Conservation (phyloP, 2,329 filamentous ascomycete species). For the Colletotrichum sp. region DNA sequence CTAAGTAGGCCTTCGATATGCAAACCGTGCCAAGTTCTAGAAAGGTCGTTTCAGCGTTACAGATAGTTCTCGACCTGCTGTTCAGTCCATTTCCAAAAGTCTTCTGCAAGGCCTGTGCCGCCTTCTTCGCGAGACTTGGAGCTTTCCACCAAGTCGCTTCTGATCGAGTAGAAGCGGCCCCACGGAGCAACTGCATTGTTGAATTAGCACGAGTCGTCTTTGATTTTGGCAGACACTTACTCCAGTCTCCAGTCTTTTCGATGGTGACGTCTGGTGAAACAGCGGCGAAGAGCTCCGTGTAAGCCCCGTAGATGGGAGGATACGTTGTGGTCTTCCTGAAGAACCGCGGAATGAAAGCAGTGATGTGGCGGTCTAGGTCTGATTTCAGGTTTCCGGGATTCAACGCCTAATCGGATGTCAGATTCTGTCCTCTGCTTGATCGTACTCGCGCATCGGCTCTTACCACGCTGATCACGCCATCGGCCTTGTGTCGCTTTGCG, state of each 20-base stretch:
- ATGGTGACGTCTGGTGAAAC: conserved; percentile 46
- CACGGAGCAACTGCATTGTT: conserved; percentile 36
- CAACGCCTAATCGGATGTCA: conserved; percentile 23
- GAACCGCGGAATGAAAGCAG: conserved; percentile 4
- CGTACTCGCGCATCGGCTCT: not conserved
- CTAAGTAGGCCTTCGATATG: too few relatives aligned
- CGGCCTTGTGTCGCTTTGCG: conserved; percentile 28
- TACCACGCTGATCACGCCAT: conserved; percentile 24
- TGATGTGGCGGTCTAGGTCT: conserved; percentile 31
- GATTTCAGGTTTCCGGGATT: conserved; percentile 46
- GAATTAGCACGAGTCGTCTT: not conserved
- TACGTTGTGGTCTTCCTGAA: conserved; percentile 24
- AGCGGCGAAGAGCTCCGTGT: conserved; percentile 52
- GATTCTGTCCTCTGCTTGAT: not conserved
- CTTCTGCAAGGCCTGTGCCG: conserved; percentile 37
- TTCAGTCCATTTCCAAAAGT: conserved; percentile 48
- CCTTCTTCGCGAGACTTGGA: conserved; percentile 38
- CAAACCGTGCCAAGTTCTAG: too few relatives aligned
- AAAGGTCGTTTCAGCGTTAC: too few relatives aligned
- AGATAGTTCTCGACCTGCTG: conserved; percentile 34
- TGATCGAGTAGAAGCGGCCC: conserved; percentile 38
- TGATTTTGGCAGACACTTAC: conserved; percentile 6
- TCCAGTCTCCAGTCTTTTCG: conserved; percentile 38
- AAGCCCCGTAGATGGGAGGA: conserved; percentile 44
- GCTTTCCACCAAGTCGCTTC: conserved; percentile 30